Conservation (phyloP, 208 protist species). For the Acanthamoeba castellanii region DNA sequence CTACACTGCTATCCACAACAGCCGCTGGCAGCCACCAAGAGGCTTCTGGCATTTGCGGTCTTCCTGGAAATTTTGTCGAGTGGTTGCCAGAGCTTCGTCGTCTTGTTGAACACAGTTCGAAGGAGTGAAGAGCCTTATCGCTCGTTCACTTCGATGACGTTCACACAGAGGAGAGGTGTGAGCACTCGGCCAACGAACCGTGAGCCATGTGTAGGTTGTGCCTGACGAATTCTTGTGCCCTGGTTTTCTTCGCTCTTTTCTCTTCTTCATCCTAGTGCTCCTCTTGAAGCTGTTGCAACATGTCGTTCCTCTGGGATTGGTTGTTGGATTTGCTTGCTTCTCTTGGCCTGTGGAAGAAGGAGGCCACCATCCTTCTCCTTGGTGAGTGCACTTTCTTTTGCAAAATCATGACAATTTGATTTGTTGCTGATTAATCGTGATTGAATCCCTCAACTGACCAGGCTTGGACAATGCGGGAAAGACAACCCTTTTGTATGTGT, state of each 20-base stretch:
- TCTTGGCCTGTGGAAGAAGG: constrained; percentile 54
- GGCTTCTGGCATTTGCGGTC: background rate
- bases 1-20: background rate
- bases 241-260: background rate
- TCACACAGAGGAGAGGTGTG: too few species aligned
- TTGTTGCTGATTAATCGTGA: background rate
- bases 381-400: background rate
- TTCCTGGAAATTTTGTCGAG: background rate
- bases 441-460: background rate
- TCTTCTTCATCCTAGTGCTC: background rate
- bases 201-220: too few species aligned
- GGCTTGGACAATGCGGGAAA: constrained; percentile 57
- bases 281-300: background rate
- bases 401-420: background rate
- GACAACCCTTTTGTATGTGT: constrained; percentile 5
- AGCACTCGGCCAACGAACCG: too few species aligned
- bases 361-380: constrained; percentile 48
- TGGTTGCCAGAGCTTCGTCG: background rate
- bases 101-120: too few species aligned
- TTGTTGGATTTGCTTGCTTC: constrained; percentile 23
- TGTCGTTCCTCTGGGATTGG: constrained; percentile 35
- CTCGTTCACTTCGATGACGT: too few species aligned
- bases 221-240: too few species aligned
- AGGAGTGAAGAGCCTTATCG: too few species aligned
- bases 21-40: background rate